phyloP scores from a whole-genome alignment of 2,329 filamentous ascomycete genomes.

The Curvularia sp. region DNA sequence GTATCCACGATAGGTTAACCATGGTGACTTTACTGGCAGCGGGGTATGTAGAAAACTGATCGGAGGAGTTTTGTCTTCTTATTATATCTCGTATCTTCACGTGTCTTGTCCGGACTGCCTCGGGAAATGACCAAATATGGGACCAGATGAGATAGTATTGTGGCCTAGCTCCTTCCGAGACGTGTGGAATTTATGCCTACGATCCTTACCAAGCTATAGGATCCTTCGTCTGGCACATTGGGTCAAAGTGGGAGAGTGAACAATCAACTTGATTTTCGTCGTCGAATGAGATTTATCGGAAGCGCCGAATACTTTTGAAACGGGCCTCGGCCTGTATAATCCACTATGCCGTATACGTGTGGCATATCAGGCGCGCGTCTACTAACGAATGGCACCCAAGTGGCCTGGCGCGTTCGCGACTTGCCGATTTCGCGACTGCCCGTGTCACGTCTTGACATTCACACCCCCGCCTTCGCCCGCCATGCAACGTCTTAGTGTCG shows the following conservation, averaged over 20 bases:
- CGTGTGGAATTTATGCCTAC: too few relatives aligned
- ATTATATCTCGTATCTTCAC: background rate
- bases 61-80: background rate
- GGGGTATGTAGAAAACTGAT: too few relatives aligned
- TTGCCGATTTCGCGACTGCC: slow-evolving; percentile 23
- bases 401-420: slow-evolving; percentile 18
- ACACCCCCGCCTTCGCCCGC: slow-evolving; percentile 22
- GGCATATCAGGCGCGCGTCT: slow-evolving; percentile 22
- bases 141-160: background rate
- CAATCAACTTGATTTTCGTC: background rate
- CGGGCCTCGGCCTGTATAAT: slow-evolving; percentile 21
- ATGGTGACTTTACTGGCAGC: slow-evolving; percentile 18
- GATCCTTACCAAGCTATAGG: background rate
- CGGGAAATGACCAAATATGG: background rate
- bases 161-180: background rate
- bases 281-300: background rate
- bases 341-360: slow-evolving; percentile 12
- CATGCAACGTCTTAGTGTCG: slow-evolving; percentile 27
- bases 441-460: slow-evolving; percentile 11
- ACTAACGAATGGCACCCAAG: slow-evolving; percentile 20
- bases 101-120: background rate
- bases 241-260: background rate
- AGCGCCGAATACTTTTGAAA: slow-evolving; percentile 4
- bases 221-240: background rate
- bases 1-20: slow-evolving; percentile 45